A percentile compares a stretch with the other conserved stretches of the same genome.
Conservation (phyloP, 371 early-diverging fungal species). For the Fennellomyces sp. region DNA sequence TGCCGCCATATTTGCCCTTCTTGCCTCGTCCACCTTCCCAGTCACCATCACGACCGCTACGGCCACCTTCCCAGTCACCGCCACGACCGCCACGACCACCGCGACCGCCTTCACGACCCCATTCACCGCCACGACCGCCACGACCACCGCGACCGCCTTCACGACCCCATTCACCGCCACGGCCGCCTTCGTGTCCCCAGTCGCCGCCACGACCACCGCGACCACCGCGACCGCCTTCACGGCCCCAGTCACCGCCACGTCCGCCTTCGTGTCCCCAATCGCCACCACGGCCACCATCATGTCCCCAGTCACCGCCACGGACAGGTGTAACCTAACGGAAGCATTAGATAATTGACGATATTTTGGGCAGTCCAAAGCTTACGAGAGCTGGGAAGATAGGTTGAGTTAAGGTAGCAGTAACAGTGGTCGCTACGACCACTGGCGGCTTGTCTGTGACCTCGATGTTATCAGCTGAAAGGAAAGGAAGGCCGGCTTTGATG, state of each 20-base stretch:
- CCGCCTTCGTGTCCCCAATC: too few species aligned
- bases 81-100: neutral
- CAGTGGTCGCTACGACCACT: conserved; percentile 13
- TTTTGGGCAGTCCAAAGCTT: neutral
- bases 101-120: neutral
- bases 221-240: neutral
- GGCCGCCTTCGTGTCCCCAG: too few species aligned
- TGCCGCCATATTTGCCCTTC: neutral
- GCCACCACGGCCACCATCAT: too few species aligned
- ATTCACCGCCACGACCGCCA: neutral
- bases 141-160: neutral
- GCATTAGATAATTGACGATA: too few species aligned
- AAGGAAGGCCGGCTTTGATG: neutral
- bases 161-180: neutral
- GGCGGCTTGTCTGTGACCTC: conserved; percentile 14
- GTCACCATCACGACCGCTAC: neutral
- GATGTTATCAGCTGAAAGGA: neutral
- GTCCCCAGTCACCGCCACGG: too few species aligned
- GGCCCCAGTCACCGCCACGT: neutral
- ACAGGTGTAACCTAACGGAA: too few species aligned
- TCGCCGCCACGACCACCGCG: neutral
- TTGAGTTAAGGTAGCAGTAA: conserved; percentile 7
- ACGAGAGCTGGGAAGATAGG: conserved; percentile 9
- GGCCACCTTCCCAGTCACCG: neutral
- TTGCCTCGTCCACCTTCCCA: neutral